Evolutionary conservation across 305 asterid genomes (phyloP), one percentile per base, ranked within the genome.

Genomic region (Rubia occidens): DNA sequence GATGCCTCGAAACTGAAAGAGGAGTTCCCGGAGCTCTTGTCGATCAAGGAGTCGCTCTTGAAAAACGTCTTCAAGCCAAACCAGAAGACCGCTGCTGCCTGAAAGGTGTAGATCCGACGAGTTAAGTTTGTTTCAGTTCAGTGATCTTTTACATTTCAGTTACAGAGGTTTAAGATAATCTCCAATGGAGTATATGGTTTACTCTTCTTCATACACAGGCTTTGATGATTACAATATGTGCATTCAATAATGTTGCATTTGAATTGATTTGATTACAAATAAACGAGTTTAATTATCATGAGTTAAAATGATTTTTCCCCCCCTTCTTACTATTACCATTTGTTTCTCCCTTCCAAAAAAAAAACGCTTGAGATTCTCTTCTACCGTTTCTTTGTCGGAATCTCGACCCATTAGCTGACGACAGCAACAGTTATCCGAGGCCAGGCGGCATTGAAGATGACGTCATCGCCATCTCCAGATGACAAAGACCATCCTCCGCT

Each of bases 21-120:
- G 68, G 96, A 89, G 77, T 89, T 89, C 75, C 95, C 95, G 0
- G 85, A 87, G 49, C 84, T 89, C 72, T 47, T 85, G 78, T 54
- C 89, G 29, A 89, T 89, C 73, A 89, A 88, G 82, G 96, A 89
- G 8, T 89, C 96, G 37, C 88, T 89, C 76, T 71, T 85, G 73
- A 58, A 85, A 24, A 24, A 84, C 14, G 95, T 89, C 70, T 89
- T 89, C 87, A 74, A 85, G 82, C 95, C 93, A 32, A 87, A 87
- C 64, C 82, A 82, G 10, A 89, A 87, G 82, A 87, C 89, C 68
- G 80, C 87, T 69, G 84, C 70, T 20, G 89, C 90, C 69, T 86
- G 85, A 87, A 66, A 82, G 66, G 45, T 2, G 37, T 74, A 20
- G 74, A 73, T 71, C 14, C n/a, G 74, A 70, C 64, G 73, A 17